Evolutionary conservation across 805 yeast species (phyloP).

Genomic region (Barnettozyma sp.): DNA sequence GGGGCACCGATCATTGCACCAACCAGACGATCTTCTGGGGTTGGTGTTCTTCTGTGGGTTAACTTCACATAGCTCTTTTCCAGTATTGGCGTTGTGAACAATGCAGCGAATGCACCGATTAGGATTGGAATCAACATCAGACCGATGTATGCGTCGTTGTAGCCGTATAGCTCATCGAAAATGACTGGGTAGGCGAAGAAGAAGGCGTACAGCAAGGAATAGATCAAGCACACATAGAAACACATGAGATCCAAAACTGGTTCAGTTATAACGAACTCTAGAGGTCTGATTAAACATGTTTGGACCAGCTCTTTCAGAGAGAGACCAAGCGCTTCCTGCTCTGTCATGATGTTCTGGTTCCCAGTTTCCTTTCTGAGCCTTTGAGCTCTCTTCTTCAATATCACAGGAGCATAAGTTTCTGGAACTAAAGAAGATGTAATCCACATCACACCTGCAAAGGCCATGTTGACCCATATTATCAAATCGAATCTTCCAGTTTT

Average conservation of each 20-base stretch:
- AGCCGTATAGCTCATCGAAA: slow-evolving; percentile 69
- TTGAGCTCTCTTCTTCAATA: slow-evolving; percentile 59
- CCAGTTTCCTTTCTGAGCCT: slow-evolving; percentile 73
- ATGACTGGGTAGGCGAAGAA: slow-evolving; percentile 94
- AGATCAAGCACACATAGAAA: slow-evolving; percentile 79
- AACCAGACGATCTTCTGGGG: slow-evolving; percentile 72
- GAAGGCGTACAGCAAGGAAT: slow-evolving; percentile 86
- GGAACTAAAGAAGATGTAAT: slow-evolving; percentile 58
- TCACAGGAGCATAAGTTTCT: slow-evolving; percentile 87
- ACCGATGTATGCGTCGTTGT: slow-evolving; percentile 71
- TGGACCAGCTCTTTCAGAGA: slow-evolving; percentile 60
- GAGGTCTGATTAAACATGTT: slow-evolving; percentile 72
- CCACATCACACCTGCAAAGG: slow-evolving; percentile 84
- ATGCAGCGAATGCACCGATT: slow-evolving; percentile 75
- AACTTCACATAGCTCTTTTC: slow-evolving; percentile 54
- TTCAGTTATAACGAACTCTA: slow-evolving; percentile 69
- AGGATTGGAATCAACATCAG: slow-evolving; percentile 85
- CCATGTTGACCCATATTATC: slow-evolving; percentile 88
- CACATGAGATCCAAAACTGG: slow-evolving; percentile 83
- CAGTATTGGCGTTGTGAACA: slow-evolving; percentile 65
- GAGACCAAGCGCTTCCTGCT: slow-evolving; percentile 80
- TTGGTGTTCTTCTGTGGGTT: slow-evolving; percentile 49
- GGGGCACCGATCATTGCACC: slow-evolving; percentile 84
- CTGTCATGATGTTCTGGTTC: slow-evolving; percentile 79
- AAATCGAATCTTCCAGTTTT: slow-evolving; percentile 62